Evolutionary conservation across 2,329 filamentous ascomycete genomes (phyloP), one percentile per base, ranked within the genome.

Genomic region (Trichoderma sp.): DNA sequence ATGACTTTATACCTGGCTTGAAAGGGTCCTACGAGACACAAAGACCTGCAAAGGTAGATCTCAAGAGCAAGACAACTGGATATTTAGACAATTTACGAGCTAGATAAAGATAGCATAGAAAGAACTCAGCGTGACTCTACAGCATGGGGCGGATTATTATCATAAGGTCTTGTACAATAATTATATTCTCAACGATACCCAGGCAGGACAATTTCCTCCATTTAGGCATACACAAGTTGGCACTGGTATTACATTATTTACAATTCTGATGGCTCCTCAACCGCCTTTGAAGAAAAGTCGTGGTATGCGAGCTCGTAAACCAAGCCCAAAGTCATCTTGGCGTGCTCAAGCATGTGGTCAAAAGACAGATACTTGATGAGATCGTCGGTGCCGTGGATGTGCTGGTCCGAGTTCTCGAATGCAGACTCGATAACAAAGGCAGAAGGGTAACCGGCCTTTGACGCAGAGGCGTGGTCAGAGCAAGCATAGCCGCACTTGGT

Each of bases 311-410:
- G 89, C 86, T 98, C 95, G 80, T 95, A 96, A 5, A 92, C 94
- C 79, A 97, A 89, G 6, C 93, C 94, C 38, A 97, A 87, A 1
- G 94, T 97, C 88, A 98, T 89, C 82, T 91, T 93, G 27, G 94
- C 94, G 84, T 98, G 95, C 86, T 98, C 92, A 41, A 97, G 88
- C 95, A 98, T 97, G 83, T 98, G 95, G 82, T 95, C 91, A 82
- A 97, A 97, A 79, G 91, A 93, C 50, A 95, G 85, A 78, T 91
- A 92, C 81, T 94, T 90, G 78, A 95, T 91, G 80, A 88, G 88
- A 82, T 95, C 93, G 50, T 93, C 90, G 0, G 91, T 91, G 24
- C 89, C 90, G 81, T 94, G 93, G 74, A 95, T 94, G 79, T 93
- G 89, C 79, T 90, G 88, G 80, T 94, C 90, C 8, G 87, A 90